Evolutionary conservation across 768 basidiomycete species (phyloP).

Genomic region (Coprinopsis cinerea): DNA sequence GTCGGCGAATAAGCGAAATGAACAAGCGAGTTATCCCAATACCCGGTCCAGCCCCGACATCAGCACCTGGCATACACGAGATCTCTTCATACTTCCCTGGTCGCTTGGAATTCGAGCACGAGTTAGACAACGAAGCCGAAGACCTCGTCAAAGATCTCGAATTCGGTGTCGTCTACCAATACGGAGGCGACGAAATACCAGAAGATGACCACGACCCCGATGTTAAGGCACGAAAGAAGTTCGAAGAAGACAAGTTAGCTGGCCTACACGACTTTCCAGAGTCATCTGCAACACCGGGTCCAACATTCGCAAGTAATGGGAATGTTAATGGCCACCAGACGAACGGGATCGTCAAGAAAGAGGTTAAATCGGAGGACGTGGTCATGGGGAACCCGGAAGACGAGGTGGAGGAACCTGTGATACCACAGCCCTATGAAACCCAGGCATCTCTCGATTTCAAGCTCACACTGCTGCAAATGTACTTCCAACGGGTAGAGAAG

Average conservation of each 20-base stretch:
- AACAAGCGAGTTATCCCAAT: conserved; percentile 48
- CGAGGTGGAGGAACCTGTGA: conserved; percentile 57
- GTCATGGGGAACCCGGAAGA: conserved; percentile 50
- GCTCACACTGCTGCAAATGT: conserved; percentile 84
- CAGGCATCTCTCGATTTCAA: conserved; percentile 83
- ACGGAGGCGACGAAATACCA: conserved; percentile 74
- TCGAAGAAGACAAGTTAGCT: conserved; percentile 41
- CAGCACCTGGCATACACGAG: conserved; percentile 89
- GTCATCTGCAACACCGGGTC: conserved; percentile 21
- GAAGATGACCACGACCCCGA: conserved; percentile 78
- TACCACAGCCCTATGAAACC: conserved; percentile 79
- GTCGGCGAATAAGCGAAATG: conserved; percentile 80
- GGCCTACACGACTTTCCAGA: conserved; percentile 21
- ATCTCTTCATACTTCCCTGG: conserved; percentile 91
- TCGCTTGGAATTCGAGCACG: conserved; percentile 97
- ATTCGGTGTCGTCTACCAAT: conserved; percentile 83
- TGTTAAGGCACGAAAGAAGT: conserved; percentile 51
- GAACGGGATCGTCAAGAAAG: conserved; percentile 32
- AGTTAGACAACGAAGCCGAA: conserved; percentile 95
- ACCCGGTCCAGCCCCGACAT: conserved; percentile 76
- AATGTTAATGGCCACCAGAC: conserved; percentile 37
- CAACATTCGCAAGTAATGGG: conserved; percentile 36
- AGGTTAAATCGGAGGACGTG: conserved; percentile 42
- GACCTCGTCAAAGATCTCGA: conserved; percentile 93
- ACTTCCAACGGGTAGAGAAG: conserved; percentile 82